Percentiles rank a stretch among this genome's conserved stretches.
Evolutionary conservation across 495 filamentous ascomycete genomes (phyloP).

Genomic region (Annulohypoxylon stygium): DNA sequence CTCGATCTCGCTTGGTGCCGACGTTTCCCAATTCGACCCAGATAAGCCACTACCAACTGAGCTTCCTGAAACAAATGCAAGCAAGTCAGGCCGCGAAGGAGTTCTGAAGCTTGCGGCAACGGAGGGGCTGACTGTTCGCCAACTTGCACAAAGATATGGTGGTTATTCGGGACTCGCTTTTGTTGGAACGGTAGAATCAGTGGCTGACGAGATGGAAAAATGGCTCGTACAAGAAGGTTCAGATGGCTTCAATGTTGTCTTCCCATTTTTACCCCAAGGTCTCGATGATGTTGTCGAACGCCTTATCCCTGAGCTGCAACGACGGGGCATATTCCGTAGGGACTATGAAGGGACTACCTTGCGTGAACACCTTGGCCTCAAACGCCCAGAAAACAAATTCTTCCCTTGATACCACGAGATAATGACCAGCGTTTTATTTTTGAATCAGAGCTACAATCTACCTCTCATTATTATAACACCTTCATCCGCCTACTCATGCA

Average conservation of each 20-base stretch:
- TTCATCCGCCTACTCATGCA: too few relatives aligned
- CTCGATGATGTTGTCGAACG: constrained; percentile 63
- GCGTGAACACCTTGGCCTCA: constrained; percentile 66
- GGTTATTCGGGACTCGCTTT: constrained; percentile 67
- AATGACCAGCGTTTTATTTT: background rate
- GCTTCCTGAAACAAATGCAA: constrained; percentile 66
- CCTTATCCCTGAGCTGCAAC: constrained; percentile 66
- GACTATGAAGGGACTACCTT: constrained; percentile 60
- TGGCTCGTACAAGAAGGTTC: constrained; percentile 62
- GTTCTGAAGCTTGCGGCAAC: constrained; percentile 59
- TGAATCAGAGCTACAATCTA: background rate
- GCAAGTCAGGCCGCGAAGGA: constrained; percentile 61
- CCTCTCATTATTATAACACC: too few relatives aligned
- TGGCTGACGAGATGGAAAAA: constrained; percentile 63
- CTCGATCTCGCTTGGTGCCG: constrained; percentile 61
- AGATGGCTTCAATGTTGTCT: constrained; percentile 63
- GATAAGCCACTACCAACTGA: constrained; percentile 63
- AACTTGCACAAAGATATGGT: constrained; percentile 65
- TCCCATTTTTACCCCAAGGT: constrained; percentile 65
- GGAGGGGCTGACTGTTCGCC: constrained; percentile 62
- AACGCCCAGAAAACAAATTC: constrained; percentile 65
- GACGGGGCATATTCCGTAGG: constrained; percentile 62
- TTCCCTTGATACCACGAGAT: constrained; percentile 47
- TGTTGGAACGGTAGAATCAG: constrained; percentile 62
- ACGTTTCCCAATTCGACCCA: constrained; percentile 63